Evolutionary conservation across 345 rosid species (phyloP).

Genomic region (Clausena lansium): DNA sequence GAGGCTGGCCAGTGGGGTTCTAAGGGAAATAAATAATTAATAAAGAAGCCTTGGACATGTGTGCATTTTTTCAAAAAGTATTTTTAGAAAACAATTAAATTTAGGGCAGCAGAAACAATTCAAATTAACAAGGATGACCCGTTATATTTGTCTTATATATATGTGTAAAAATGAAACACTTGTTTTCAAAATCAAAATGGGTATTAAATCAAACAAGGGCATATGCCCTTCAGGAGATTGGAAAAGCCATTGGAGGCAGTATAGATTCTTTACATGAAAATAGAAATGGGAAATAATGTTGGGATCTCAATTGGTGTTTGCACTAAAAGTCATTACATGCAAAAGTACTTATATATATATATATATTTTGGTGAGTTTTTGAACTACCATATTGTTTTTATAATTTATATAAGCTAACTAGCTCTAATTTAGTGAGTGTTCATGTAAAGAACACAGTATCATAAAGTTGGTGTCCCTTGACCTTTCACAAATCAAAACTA

Average conservation of each 20-base stretch:
- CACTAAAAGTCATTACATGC: neutral
- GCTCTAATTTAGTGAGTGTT: neutral
- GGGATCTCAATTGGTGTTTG: neutral
- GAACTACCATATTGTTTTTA: no score
- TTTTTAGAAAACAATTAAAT: neutral
- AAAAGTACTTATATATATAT: no score
- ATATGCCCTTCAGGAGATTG: neutral
- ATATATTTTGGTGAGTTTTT: neutral
- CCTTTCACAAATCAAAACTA: neutral
- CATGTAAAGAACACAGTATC: neutral
- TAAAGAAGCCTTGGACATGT: neutral
- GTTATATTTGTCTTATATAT: neutral
- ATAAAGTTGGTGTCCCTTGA: neutral
- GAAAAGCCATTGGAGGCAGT: neutral
- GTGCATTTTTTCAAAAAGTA: neutral
- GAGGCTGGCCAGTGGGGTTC: neutral
- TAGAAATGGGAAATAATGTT: neutral
- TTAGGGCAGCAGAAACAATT: neutral
- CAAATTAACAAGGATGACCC: neutral
- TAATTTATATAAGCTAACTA: no score
- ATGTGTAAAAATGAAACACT: neutral
- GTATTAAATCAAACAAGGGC: neutral
- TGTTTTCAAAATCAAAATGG: neutral
- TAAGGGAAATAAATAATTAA: neutral
- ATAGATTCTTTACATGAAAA: neutral